Evolutionary conservation across 495 filamentous ascomycete species (phyloP).

Genomic region (Daldinia grandis): DNA sequence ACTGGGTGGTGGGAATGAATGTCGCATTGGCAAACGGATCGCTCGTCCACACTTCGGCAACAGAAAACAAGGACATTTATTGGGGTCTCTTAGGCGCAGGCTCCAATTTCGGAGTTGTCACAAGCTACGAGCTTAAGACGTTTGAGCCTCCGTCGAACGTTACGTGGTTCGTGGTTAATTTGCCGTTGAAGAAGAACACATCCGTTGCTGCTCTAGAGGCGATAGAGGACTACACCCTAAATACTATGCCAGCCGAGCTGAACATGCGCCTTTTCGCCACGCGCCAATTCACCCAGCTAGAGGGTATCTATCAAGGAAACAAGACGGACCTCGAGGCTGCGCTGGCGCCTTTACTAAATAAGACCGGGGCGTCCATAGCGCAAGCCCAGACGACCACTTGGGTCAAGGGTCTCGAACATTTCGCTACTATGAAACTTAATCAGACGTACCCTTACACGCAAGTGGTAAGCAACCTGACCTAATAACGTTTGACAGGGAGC

Average conservation of each 20-base stretch:
- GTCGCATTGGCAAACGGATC: slow-evolving; percentile 55
- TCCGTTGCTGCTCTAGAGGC: slow-evolving; percentile 45
- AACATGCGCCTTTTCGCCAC: slow-evolving; percentile 56
- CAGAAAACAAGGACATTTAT: slow-evolving; percentile 54
- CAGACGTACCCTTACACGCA: slow-evolving; percentile 53
- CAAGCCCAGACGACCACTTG: slow-evolving; percentile 52
- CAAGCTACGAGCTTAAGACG: slow-evolving; percentile 53
- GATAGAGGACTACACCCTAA: slow-evolving; percentile 50
- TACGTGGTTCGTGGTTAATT: slow-evolving; percentile 50
- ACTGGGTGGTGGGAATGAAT: slow-evolving; percentile 53
- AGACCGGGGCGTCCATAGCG: slow-evolving; percentile 44
- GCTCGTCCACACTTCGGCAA: slow-evolving; percentile 51
- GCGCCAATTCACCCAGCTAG: slow-evolving; percentile 50
- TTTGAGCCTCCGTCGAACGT: slow-evolving; percentile 54
- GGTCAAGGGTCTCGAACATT: slow-evolving; percentile 53
- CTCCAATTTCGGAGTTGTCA: slow-evolving; percentile 54
- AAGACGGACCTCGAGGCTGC: slow-evolving; percentile 47
- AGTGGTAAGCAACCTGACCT: slow-evolving; percentile 39
- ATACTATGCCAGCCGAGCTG: slow-evolving; percentile 54
- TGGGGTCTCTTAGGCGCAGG: slow-evolving; percentile 57
- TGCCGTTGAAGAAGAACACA: slow-evolving; percentile 51
- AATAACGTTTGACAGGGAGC: neutral
- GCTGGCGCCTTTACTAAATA: slow-evolving; percentile 49
- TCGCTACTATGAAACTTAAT: slow-evolving; percentile 53
- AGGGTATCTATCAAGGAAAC: slow-evolving; percentile 54